Base-by-base conservation (phyloP, 2,329 filamentous ascomycete genomes). In the Xylaria sp. region DNA sequence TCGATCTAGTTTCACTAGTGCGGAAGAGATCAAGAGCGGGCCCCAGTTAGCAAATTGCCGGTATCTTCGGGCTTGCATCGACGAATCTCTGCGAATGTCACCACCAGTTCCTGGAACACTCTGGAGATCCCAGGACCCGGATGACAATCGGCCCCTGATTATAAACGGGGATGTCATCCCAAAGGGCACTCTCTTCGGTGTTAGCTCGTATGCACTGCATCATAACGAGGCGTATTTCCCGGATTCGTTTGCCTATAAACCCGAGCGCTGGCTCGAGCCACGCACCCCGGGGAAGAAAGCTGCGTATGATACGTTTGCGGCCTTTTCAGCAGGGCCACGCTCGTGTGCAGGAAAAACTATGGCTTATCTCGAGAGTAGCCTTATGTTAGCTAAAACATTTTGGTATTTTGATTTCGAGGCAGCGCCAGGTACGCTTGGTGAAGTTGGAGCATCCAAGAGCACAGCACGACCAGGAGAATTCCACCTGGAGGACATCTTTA, bases 381-480 rank as follows among this genome's bases (percentile, higher is more conserved):
- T 64, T 5, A 32, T 57, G 11, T 47, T 64, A 14, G 61, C 61
- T 3, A 57, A 45, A 24, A 50, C 53, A 4, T 50, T 64, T 8
- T 64, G 61, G 61, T 57, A 57, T 36, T 64, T 64, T 42, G 61
- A 64, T 19, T 64, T 64, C 34, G 61, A 64, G 12, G 12, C 48
- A 21, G 48, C 48, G n/a, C 48, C 48, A 6, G 24, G 48, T 9
- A 30, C 4, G 9, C 24, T 51, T 19, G 48, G 21, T 7, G 7
- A 30, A 21, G 48, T 30, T 3, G 59, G 47, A 19, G 12, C 24
- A 17, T 42, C 11, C n/a, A 62, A 42, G 17, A 34, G 59, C 47
- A 19, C 19, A n/a, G 47, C n/a, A 14, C 21, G 59, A 19, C 47
- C 8, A n/a, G 30, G 24, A 9, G 59, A 62, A 30, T 62, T 53